Evolutionary conservation across 2,329 filamentous ascomycete species (phyloP).

Genomic region (Stenocarpella maydis): DNA sequence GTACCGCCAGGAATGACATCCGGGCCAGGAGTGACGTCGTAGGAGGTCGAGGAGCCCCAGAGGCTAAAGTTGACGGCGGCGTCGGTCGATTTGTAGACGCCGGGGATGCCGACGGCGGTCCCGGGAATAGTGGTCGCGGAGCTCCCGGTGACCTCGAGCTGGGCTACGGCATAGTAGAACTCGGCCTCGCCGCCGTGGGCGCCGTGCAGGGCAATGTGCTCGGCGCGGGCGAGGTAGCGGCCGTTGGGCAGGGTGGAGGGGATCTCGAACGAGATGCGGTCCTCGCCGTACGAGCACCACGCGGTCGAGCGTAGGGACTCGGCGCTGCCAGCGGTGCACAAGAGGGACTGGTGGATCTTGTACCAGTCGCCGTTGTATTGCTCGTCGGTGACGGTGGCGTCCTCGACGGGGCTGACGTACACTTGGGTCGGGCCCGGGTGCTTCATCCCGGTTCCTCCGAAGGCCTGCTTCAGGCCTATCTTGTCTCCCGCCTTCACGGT

Average conservation of each 20-base stretch:
- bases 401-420: slow-evolving; percentile 5
- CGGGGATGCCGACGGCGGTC: neutral
- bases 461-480: slow-evolving; percentile 6
- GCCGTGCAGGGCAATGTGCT: neutral
- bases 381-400: neutral
- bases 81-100: slow-evolving; percentile 7
- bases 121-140: neutral
- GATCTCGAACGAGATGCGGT: neutral
- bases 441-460: neutral
- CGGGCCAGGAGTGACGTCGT: neutral
- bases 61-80: neutral
- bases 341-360: neutral
- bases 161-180: neutral
- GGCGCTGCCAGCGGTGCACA: neutral
- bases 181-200: neutral
- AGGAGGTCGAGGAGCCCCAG: slow-evolving; percentile 4
- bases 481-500: slow-evolving; percentile 1
- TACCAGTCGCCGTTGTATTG: slow-evolving; percentile 9
- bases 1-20: slow-evolving; percentile 1
- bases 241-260: neutral
- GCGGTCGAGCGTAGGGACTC: neutral
- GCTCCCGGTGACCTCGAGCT: neutral
- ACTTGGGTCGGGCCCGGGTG: slow-evolving; percentile 2
- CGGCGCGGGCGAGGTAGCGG: neutral
- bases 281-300: slow-evolving; percentile 7